phyloP scores from a whole-genome alignment of 2,329 filamentous ascomycete species.

The Huntiella bhutanensis region DNA sequence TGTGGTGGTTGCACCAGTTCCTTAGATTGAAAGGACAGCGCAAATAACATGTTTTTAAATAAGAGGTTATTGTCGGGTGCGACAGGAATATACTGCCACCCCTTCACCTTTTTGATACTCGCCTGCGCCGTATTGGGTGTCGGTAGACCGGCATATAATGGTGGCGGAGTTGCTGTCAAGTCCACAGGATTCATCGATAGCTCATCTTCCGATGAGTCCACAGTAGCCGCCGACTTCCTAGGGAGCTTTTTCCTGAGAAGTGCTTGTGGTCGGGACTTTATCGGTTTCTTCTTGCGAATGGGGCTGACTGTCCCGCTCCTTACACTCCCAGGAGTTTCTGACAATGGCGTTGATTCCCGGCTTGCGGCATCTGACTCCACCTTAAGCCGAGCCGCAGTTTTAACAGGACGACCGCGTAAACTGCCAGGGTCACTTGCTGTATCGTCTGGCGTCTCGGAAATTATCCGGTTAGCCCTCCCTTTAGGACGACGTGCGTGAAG shows the following conservation, averaged over 20 bases:
- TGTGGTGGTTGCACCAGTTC: slow-evolving; percentile 33
- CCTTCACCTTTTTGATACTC: slow-evolving; percentile 1
- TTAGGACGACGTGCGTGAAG: neutral
- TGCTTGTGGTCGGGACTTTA: neutral
- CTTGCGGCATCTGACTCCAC: neutral
- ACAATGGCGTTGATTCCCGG: slow-evolving; percentile 1
- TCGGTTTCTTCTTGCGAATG: neutral
- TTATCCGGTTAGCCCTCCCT: slow-evolving; percentile 1
- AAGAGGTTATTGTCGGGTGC: slow-evolving; percentile 19
- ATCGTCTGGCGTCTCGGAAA: slow-evolving; percentile 3
- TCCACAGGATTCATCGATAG: neutral
- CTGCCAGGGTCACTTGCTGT: too few species aligned
- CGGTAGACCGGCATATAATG: neutral
- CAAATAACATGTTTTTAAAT: slow-evolving; percentile 74
- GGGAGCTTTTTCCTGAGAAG: neutral
- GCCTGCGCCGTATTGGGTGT: neutral
- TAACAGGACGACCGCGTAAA: too few species aligned
- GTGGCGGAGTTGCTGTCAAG: neutral
- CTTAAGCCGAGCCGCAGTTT: too few species aligned
- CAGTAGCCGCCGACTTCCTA: neutral
- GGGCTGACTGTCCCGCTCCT: neutral
- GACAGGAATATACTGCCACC: slow-evolving; percentile 9
- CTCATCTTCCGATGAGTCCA: slow-evolving; percentile 9
- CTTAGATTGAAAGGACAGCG: slow-evolving; percentile 48
- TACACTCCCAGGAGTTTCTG: neutral